Evolutionary conservation across 345 rosid genomes (phyloP), one percentile per base, ranked within the genome.

Genomic region (Eucalyptus dawsonii): DNA sequence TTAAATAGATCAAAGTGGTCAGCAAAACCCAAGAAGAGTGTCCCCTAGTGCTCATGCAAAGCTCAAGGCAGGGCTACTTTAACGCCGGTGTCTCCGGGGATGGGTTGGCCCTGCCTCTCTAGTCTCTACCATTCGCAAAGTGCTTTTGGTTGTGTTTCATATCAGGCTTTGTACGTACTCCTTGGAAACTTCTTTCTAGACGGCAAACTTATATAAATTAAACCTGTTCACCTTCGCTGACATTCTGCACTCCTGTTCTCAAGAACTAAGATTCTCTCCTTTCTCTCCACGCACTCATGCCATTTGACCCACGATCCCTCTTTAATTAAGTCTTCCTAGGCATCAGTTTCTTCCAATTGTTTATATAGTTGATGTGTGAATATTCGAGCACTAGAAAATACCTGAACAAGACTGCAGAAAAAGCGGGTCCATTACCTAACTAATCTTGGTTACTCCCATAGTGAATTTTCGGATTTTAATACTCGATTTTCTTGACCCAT

Each of bases 1-100:
- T 51, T 47, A 65, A 50, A 56, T 86, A 56, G 67, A n/a, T 21
- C 69, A 27, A 88, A 88, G 44, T 40, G 85, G 85, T 40, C 47
- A 76, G n/a, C 87, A 88, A 92, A 94, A 94, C 88, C 92, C 97
- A 92, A 92, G 85, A 69, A 86, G 80, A 50, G 80, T 89, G 90
- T 89, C 88, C 50, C 90, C 72, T 29, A 50, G 81, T 56, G 60
- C 69, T 53, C 54, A 56, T 86, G 86, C 21, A 51, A 51, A 37
- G 62, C 88, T 56, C 85, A 89, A 89, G 88, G 87, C 90, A 89
- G 34, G 86, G 83, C 90, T 69, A 29, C 86, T 65, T 89, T 86
- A 87, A 16, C 90, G 88, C 86, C 90, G 90, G 56, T 89, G 90
- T 89, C 90, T 86, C 90, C 90, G 88, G 37, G 37, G 85, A 12